Evolutionary conservation across 495 filamentous ascomycete genomes (phyloP).

Genomic region (Xylaria sp.): DNA sequence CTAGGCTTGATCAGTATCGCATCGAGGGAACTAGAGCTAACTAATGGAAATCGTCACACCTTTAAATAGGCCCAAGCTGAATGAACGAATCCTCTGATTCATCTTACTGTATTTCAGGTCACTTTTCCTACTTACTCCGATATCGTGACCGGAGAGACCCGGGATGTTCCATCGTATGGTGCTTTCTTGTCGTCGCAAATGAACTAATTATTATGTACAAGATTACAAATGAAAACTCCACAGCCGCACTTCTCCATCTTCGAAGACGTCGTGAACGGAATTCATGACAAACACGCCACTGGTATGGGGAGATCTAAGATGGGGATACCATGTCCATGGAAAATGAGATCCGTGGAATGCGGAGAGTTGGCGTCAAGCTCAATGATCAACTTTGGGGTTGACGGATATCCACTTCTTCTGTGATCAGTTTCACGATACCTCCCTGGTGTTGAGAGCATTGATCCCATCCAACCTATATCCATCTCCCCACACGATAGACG

Average conservation of each 20-base stretch:
- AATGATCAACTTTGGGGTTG: not conserved
- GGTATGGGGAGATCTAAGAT: not conserved
- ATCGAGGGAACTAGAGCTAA: not conserved
- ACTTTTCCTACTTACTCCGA: not conserved
- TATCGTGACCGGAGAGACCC: slow-evolving; percentile 15
- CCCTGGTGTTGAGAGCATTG: slow-evolving; percentile 1
- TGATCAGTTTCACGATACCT: not conserved
- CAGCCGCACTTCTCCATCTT: not conserved
- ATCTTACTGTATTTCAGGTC: slow-evolving; percentile 7
- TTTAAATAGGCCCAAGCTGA: not conserved
- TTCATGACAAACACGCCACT: slow-evolving; percentile 10
- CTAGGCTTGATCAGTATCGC: slow-evolving; percentile 12
- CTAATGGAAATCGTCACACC: not conserved
- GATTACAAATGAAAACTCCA: slow-evolving; percentile 6
- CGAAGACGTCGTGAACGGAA: not conserved
- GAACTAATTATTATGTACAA: not conserved
- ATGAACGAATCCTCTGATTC: not conserved
- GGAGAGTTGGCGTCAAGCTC: not conserved
- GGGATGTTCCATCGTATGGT: slow-evolving; percentile 9
- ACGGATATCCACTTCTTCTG: slow-evolving; percentile 4
- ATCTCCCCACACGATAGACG: not conserved
- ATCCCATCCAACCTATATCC: not conserved
- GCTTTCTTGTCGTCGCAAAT: not conserved
- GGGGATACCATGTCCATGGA: not conserved
- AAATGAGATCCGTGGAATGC: slow-evolving; percentile 1